Percentiles rank a stretch among this genome's conserved stretches.
Conservation (phyloP, 2,329 filamentous ascomycete genomes). For the Exophiala bonariae region DNA sequence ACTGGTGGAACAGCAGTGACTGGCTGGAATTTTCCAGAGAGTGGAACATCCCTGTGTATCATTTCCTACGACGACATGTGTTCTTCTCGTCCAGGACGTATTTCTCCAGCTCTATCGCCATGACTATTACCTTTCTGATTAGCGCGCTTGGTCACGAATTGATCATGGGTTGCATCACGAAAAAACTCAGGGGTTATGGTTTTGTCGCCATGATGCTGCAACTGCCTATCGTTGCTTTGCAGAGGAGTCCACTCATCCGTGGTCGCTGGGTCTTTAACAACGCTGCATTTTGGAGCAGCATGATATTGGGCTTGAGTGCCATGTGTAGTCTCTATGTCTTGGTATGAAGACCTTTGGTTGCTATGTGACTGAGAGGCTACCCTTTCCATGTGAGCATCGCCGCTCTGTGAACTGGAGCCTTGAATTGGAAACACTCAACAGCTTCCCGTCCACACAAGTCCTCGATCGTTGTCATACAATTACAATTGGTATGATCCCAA, state of each 20-base stretch:
- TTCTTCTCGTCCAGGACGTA: constrained; percentile 79
- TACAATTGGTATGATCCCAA: too few relatives aligned
- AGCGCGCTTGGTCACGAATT: constrained; percentile 89
- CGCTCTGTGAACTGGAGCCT: too few relatives aligned
- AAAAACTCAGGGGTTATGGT: constrained; percentile 92
- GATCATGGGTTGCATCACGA: constrained; percentile 96
- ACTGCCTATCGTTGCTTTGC: constrained; percentile 89
- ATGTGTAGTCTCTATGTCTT: constrained; percentile 64
- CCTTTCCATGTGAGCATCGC: too few relatives aligned
- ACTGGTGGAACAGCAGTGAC: constrained; percentile 66
- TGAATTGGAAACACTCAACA: too few relatives aligned
- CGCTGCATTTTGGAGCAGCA: constrained; percentile 85
- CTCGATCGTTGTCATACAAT: too few relatives aligned
- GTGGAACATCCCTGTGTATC: constrained; percentile 98
- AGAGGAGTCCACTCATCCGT: constrained; percentile 75
- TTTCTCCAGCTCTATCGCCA: constrained; percentile 75
- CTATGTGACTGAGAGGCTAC: too few relatives aligned
- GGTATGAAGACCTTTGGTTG: constrained; percentile 35
- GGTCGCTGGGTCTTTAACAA: constrained; percentile 80
- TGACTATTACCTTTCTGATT: constrained; percentile 87
- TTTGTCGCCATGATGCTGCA: constrained; percentile 96
- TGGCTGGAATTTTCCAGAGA: constrained; percentile 88
- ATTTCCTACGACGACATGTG: constrained; percentile 91
- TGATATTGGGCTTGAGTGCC: constrained; percentile 82
- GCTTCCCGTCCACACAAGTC: too few relatives aligned